phyloP scores from a whole-genome alignment of 345 rosid genomes.

The Hibiscus syriacus region DNA sequence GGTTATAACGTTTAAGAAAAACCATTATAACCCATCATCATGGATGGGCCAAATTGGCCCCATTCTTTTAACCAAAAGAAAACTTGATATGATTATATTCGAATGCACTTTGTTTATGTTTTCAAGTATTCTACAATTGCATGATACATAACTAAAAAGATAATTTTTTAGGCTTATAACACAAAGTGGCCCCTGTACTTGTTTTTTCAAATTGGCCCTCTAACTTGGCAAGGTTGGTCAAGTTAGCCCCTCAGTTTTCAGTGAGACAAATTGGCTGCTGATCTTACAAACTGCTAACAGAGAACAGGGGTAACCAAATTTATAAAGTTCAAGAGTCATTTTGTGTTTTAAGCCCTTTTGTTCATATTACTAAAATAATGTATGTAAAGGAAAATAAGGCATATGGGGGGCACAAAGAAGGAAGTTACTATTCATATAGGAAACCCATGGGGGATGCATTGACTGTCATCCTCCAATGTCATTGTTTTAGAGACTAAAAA shows the following conservation, averaged over 20 bases:
- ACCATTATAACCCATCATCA: slow-evolving; percentile 1
- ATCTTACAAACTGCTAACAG: too few species aligned
- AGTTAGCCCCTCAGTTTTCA: too few species aligned
- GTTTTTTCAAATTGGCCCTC: too few species aligned
- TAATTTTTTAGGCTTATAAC: too few species aligned
- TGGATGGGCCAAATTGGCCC: background rate
- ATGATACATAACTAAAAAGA: background rate
- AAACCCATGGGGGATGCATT: background rate
- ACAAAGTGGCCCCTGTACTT: too few species aligned
- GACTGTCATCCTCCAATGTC: slow-evolving; percentile 23
- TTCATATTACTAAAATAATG: background rate
- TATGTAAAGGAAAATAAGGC: background rate
- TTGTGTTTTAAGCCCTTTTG: too few species aligned
- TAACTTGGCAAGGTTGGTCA: too few species aligned
- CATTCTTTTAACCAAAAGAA: background rate
- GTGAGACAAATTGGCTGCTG: too few species aligned
- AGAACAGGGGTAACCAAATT: too few species aligned
- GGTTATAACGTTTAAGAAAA: background rate
- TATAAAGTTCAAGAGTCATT: too few species aligned
- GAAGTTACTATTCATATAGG: background rate
- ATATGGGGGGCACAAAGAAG: background rate
- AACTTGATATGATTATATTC: background rate
- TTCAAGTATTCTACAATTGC: background rate
- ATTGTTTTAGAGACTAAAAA: slow-evolving; percentile 2
- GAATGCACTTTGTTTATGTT: background rate